These are phyloP conservation scores for Phyllosticta ampelicida DNA, from an alignment of 2,329 filamentous ascomycete genomes.

Conservation along the genomic window DNA sequence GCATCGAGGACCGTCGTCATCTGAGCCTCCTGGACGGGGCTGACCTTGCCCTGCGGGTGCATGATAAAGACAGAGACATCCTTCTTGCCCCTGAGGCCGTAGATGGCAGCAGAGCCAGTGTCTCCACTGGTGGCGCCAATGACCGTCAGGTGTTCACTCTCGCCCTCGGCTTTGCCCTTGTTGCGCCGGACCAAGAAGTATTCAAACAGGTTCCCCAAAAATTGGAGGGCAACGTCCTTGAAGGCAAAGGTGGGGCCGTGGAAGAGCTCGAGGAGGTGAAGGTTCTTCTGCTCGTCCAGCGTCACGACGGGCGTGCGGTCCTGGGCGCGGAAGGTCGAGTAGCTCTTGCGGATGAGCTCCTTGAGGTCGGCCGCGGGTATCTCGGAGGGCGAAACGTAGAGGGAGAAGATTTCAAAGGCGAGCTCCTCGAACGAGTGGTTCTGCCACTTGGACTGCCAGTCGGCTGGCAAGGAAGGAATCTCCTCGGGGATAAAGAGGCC, in stretches of 20 bases:
- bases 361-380: slow-evolving; percentile 73
- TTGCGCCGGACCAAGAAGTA: slow-evolving; percentile 73
- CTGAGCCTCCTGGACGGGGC: slow-evolving; percentile 86
- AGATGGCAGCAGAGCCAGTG: slow-evolving; percentile 91
- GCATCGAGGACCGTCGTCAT: slow-evolving; percentile 89
- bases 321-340: slow-evolving; percentile 73
- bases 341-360: slow-evolving; percentile 72
- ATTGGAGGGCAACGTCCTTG: slow-evolving; percentile 84
- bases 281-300: slow-evolving; percentile 58
- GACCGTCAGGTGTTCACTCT: slow-evolving; percentile 37
- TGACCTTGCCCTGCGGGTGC: slow-evolving; percentile 81
- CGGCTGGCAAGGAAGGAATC: slow-evolving; percentile 53
- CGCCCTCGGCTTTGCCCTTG: slow-evolving; percentile 56
- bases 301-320: slow-evolving; percentile 71
- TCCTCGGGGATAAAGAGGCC: slow-evolving; percentile 83
- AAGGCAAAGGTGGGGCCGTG: slow-evolving; percentile 93
- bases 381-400: slow-evolving; percentile 77
- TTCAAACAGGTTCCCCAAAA: slow-evolving; percentile 91
- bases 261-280: slow-evolving; percentile 88
- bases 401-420: slow-evolving; percentile 71
- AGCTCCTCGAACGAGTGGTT: slow-evolving; percentile 70
- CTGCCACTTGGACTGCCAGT: slow-evolving; percentile 63
- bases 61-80: slow-evolving; percentile 95
- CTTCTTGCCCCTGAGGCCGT: slow-evolving; percentile 88
- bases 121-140: slow-evolving; percentile 34